A percentile compares a stretch with the other conserved stretches of the same genome.
These are phyloP conservation scores for Orbilia javanica DNA, from an alignment of 2,329 filamentous ascomycete species.

Conservation along the genomic window DNA sequence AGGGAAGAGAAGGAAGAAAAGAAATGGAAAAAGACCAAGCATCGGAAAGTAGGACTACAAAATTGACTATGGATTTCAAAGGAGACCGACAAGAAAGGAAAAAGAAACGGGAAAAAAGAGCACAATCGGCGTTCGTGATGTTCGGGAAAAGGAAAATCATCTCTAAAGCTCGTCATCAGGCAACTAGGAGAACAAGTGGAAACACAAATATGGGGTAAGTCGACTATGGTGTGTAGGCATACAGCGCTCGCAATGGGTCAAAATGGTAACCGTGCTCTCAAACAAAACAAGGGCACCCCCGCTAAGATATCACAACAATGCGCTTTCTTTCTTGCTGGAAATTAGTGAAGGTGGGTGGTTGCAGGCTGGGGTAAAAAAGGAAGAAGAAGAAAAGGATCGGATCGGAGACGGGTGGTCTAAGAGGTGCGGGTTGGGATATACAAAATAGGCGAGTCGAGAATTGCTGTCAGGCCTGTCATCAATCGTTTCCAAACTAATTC, in stretches of 20 bases:
- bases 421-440: background rate
- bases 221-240: conserved; percentile 15
- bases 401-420: background rate
- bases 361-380: background rate
- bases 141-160: conserved; percentile 54
- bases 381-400: too few relatives aligned
- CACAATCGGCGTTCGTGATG: conserved; percentile 60
- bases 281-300: conserved; percentile 36
- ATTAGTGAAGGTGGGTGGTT: conserved; percentile 1
- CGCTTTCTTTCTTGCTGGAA: conserved; percentile 25
- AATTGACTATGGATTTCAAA: conserved; percentile 41
- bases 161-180: conserved; percentile 59
- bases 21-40: conserved; percentile 22
- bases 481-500: background rate
- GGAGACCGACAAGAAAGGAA: conserved; percentile 55
- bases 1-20: background rate
- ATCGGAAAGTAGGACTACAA: conserved; percentile 45
- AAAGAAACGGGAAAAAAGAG: conserved; percentile 57
- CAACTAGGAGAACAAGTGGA: conserved; percentile 22
- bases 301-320: conserved; percentile 51
- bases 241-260: conserved; percentile 6
- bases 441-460: background rate
- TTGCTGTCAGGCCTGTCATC: background rate
- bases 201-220: conserved; percentile 4
- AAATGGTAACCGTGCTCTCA: conserved; percentile 19